Conservation (phyloP, 495 filamentous ascomycete genomes). For the Daldinia childiae region DNA sequence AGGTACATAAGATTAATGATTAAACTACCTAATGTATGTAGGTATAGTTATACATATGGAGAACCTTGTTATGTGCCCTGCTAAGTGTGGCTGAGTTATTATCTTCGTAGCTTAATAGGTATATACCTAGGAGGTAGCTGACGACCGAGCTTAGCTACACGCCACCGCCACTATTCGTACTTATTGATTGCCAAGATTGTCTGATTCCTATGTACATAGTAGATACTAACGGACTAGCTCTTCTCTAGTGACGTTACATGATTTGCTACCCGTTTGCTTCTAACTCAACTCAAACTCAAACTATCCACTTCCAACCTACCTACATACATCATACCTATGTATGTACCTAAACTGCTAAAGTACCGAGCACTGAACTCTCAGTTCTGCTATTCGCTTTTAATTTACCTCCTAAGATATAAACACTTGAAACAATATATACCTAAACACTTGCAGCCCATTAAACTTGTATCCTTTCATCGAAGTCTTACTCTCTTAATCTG, state of each 20-base stretch:
- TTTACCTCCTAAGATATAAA: neutral
- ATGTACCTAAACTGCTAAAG: neutral
- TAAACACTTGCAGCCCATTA: neutral
- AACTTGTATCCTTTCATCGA: neutral
- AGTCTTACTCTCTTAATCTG: neutral
- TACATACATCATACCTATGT: too few species aligned
- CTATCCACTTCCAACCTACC: too few species aligned
- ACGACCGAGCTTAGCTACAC: neutral
- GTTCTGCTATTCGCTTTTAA: neutral
- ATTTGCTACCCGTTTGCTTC: slow-evolving; percentile 5
- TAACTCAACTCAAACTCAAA: neutral
- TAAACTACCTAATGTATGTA: too few species aligned
- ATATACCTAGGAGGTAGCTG: too few species aligned
- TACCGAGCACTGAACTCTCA: neutral
- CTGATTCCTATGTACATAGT: too few species aligned
- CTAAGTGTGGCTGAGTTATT: slow-evolving; percentile 3
- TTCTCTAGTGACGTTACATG: neutral
- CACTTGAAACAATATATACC: neutral
- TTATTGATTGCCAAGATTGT: neutral
- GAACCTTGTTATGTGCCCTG: neutral
- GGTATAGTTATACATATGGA: too few species aligned
- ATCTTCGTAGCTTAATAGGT: slow-evolving; percentile 6
- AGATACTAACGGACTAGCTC: neutral
- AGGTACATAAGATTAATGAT: too few species aligned
- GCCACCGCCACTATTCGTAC: neutral